Conservation (phyloP, 2,329 filamentous ascomycete genomes). For the Penicillium aurantiogriseum region DNA sequence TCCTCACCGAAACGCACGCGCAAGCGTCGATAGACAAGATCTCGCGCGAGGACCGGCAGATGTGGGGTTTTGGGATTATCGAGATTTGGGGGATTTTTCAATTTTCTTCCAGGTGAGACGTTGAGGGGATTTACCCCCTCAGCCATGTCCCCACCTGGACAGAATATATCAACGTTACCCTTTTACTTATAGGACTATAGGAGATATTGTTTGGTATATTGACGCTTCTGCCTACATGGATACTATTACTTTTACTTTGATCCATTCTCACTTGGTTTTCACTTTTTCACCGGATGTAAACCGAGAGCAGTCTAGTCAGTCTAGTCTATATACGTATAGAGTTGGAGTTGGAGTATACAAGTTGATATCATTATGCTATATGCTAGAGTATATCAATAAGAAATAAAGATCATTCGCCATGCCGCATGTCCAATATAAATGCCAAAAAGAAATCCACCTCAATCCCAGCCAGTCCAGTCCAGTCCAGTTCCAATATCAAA, state of each 20-base stretch:
- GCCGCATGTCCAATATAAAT: neutral
- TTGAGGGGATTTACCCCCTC: neutral
- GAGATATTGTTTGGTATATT: neutral
- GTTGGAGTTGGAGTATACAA: neutral
- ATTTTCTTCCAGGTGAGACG: neutral
- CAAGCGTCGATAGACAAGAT: neutral
- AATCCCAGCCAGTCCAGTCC: neutral
- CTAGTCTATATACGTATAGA: neutral
- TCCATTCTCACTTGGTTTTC: neutral
- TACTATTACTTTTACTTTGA: neutral
- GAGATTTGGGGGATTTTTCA: neutral
- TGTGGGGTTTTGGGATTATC: neutral
- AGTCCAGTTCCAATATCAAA: constrained; percentile 3
- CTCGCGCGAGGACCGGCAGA: neutral
- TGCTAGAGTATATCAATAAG: neutral
- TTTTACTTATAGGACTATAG: neutral
- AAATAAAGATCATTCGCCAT: neutral
- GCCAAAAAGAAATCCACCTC: neutral
- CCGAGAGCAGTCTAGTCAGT: neutral
- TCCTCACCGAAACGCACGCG: neutral
- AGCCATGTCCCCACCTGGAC: neutral
- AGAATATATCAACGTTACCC: neutral
- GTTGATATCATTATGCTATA: constrained; percentile 8
- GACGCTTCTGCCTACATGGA: neutral
- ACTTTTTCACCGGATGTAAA: neutral